These are phyloP conservation scores for Lactarius psammicola DNA, from an alignment of 768 basidiomycete species.

Conservation along the genomic window DNA sequence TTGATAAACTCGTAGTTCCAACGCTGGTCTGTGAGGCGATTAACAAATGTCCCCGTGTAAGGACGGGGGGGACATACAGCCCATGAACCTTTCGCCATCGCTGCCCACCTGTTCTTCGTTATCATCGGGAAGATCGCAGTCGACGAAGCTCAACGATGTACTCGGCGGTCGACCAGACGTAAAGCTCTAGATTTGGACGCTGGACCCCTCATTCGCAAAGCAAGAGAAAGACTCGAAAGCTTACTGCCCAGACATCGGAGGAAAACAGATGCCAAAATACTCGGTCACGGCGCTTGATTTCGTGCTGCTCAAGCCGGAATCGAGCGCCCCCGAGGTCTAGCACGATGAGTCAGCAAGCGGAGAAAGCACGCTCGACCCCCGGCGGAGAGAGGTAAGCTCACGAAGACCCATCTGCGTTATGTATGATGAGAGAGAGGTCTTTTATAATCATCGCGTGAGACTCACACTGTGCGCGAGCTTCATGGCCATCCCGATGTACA, in stretches of 20 bases:
- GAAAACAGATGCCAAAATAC: conserved; percentile 71
- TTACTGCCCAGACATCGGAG: conserved; percentile 60
- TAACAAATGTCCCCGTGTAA: not conserved
- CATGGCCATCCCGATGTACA: conserved; percentile 57
- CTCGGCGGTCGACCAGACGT: conserved; percentile 34
- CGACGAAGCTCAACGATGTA: conserved; percentile 29
- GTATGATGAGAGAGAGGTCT: not conserved
- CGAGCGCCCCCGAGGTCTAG: conserved; percentile 58
- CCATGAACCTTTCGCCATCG: conserved; percentile 18
- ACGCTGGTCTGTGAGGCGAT: conserved; percentile 41
- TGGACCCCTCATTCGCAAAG: not conserved
- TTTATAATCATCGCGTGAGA: conserved; percentile 24
- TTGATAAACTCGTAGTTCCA: conserved; percentile 54
- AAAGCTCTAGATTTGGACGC: conserved; percentile 29
- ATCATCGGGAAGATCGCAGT: conserved; percentile 32
- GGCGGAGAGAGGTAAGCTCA: conserved; percentile 31
- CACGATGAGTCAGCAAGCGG: conserved; percentile 12
- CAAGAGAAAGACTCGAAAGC: conserved; percentile 1
- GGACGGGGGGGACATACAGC: conserved; percentile 14
- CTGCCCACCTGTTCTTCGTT: conserved; percentile 14
- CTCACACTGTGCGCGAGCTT: conserved; percentile 60
- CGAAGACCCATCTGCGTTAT: conserved; percentile 53
- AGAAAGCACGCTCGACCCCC: conserved; percentile 8
- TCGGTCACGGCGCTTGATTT: conserved; percentile 48
- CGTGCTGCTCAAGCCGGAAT: conserved; percentile 53